Evolutionary conservation across 352 stramenopile species (phyloP).

Genomic region (Peronospora farinosa): DNA sequence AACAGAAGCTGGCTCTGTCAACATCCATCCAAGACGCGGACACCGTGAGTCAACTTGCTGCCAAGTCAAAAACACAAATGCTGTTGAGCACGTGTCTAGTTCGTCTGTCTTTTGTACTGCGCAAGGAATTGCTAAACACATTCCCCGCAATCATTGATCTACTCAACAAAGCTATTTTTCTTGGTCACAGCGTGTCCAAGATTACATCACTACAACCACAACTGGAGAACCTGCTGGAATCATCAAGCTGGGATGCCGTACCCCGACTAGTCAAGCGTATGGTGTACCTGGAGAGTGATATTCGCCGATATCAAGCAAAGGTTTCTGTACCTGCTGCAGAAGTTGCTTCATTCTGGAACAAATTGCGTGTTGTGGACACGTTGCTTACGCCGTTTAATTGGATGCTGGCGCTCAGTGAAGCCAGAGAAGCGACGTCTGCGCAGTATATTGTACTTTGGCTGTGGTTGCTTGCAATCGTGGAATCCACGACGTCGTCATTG

Average conservation of each 20-base stretch:
- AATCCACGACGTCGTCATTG: conserved; percentile 4
- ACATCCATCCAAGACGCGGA: conserved; percentile 5
- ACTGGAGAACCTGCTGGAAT: conserved; percentile 8
- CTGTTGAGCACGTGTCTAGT: conserved; percentile 28
- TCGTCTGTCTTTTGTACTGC: conserved; percentile 26
- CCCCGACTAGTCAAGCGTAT: conserved; percentile 23
- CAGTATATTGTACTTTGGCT: conserved; percentile 46
- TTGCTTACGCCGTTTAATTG: conserved; percentile 41
- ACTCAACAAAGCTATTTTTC: conserved; percentile 13
- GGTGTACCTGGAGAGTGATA: conserved; percentile 22
- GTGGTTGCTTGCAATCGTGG: conserved; percentile 31
- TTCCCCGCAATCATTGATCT: conserved; percentile 14
- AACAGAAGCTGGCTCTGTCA: conserved; percentile 8
- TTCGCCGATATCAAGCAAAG: conserved; percentile 19
- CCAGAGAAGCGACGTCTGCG: conserved; percentile 27
- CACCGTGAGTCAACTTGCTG: conserved; percentile 2
- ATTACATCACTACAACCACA: conserved; percentile 8
- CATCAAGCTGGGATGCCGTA: conserved; percentile 15
- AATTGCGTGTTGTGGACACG: conserved; percentile 27
- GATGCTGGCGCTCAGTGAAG: conserved; percentile 38
- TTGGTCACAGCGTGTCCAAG: conserved; percentile 21
- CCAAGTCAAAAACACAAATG: conserved; percentile 2
- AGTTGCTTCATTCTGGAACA: conserved; percentile 28
- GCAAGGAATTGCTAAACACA: conserved; percentile 22
- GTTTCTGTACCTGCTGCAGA: conserved; percentile 11